A percentile compares a stretch with the other conserved stretches of the same genome.
These are phyloP conservation scores for Nemophila menziesii DNA, from an alignment of 257 asterid species.

Conservation along the genomic window DNA sequence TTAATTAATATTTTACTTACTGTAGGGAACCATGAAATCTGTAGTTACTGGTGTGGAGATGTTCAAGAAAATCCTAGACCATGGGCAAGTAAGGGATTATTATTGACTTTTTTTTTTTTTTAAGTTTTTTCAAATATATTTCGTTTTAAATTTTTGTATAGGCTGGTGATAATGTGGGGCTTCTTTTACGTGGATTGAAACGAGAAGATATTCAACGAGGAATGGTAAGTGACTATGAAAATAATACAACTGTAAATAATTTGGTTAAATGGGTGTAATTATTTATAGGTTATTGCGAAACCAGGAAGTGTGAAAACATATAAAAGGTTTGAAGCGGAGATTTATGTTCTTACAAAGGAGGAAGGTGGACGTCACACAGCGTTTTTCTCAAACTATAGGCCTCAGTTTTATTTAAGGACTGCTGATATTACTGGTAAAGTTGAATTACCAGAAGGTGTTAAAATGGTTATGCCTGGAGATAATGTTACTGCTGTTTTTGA, in stretches of 20 bases:
- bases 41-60: slow-evolving; percentile 96
- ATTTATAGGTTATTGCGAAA: slow-evolving; percentile 77
- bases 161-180: slow-evolving; percentile 99
- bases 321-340: slow-evolving; percentile 94
- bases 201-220: slow-evolving; percentile 88
- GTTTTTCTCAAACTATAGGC: slow-evolving; percentile 85
- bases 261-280: no score
- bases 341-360: slow-evolving; percentile 93
- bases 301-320: slow-evolving; percentile 70
- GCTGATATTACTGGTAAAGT: slow-evolving; percentile 99
- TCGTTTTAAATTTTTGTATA: slow-evolving; percentile 18
- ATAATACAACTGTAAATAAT: no score
- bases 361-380: slow-evolving; percentile 99
- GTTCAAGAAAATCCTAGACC: slow-evolving; percentile 92
- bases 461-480: slow-evolving; percentile 99
- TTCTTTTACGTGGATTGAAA: slow-evolving; percentile 91
- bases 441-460: slow-evolving; percentile 89
- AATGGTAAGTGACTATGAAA: slow-evolving; percentile 71
- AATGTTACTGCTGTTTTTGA: slow-evolving; percentile 90
- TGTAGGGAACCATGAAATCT: slow-evolving; percentile 68
- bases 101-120: background rate
- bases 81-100: slow-evolving; percentile 69
- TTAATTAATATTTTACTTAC: background rate
- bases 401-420: slow-evolving; percentile 96
- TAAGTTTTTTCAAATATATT: slow-evolving; percentile 2